These are phyloP conservation scores for Pascua guehoae DNA, from an alignment of 1,284 basidiomycete species.

Conservation along the genomic window DNA sequence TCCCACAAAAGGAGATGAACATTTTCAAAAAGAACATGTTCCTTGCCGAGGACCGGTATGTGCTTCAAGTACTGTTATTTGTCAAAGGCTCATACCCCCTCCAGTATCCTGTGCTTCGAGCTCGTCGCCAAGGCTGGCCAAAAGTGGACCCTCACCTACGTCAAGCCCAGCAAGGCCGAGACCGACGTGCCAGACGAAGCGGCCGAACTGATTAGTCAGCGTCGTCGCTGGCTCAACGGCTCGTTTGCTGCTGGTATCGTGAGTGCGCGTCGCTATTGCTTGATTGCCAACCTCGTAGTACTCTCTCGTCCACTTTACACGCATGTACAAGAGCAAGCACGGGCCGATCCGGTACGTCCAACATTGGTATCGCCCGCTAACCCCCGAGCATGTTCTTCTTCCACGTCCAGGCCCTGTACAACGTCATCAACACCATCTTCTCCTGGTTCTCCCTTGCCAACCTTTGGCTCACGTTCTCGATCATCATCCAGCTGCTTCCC, in stretches of 20 bases:
- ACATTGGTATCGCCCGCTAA: background rate
- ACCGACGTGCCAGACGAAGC: slow-evolving; percentile 62
- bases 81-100: too few species aligned
- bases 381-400: slow-evolving; percentile 77
- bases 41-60: slow-evolving; percentile 86
- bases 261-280: too few species aligned
- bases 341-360: slow-evolving; percentile 59
- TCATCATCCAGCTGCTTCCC: slow-evolving; percentile 87
- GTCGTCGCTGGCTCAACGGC: slow-evolving; percentile 91
- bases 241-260: slow-evolving; percentile 88
- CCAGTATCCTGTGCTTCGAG: slow-evolving; percentile 84
- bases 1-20: slow-evolving; percentile 73
- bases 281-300: slow-evolving; percentile 53
- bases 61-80: slow-evolving; percentile 69
- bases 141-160: slow-evolving; percentile 86
- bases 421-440: slow-evolving; percentile 73
- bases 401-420: slow-evolving; percentile 85
- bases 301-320: slow-evolving; percentile 89
- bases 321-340: slow-evolving; percentile 79
- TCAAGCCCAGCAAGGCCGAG: slow-evolving; percentile 92
- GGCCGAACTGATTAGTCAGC: slow-evolving; percentile 87
- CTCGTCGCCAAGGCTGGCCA: slow-evolving; percentile 85
- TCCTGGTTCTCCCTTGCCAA: slow-evolving; percentile 92
- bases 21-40: slow-evolving; percentile 89
- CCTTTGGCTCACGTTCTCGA: slow-evolving; percentile 91